Conservation (phyloP, 495 filamentous ascomycete genomes). For the Evernia prunastri region DNA sequence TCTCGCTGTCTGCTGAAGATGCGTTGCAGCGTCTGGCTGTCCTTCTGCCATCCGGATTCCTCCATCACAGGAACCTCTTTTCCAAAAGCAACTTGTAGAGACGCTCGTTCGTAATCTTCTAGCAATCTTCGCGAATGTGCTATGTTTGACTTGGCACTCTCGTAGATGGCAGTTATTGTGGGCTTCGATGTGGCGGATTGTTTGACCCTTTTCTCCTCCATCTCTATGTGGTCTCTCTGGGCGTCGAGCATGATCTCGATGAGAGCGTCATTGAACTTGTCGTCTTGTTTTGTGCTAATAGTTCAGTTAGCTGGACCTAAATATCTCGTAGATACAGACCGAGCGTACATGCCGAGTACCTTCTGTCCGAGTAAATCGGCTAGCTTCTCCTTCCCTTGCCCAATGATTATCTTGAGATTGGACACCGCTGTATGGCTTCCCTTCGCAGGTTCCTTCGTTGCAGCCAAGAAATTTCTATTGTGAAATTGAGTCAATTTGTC, state of each 20-base stretch:
- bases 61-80: constrained; percentile 4
- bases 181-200: background rate
- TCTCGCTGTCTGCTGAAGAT: constrained; percentile 9
- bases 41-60: constrained; percentile 15
- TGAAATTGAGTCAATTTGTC: background rate
- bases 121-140: constrained; percentile 14
- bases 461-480: constrained; percentile 31
- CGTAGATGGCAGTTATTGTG: constrained; percentile 4
- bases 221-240: background rate
- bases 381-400: constrained; percentile 8
- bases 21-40: constrained; percentile 13
- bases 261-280: background rate
- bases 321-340: background rate
- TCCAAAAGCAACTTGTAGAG: constrained; percentile 5
- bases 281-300: constrained; percentile 6
- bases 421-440: background rate
- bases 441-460: constrained; percentile 23
- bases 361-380: constrained; percentile 3
- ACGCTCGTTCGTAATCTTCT: constrained; percentile 15
- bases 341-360: constrained; percentile 14
- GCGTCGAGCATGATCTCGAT: background rate
- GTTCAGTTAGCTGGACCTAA: background rate
- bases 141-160: constrained; percentile 9
- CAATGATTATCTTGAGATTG: constrained; percentile 6
- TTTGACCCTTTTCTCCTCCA: no score